Conservation (phyloP, 75 land plant species). For the Selaginella tamariscina region DNA sequence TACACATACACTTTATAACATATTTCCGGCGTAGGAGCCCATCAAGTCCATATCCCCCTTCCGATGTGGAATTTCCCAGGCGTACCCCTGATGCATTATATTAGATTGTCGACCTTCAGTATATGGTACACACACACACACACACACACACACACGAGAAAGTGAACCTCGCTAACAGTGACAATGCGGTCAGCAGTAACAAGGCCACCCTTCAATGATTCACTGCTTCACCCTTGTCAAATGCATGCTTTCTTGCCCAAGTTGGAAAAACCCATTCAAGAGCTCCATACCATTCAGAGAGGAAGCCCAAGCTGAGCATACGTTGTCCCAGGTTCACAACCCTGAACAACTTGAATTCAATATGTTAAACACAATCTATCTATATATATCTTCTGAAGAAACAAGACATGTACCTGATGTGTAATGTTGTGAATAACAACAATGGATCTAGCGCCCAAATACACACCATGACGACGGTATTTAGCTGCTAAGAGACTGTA, state of each 20-base stretch:
- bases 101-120: not conserved
- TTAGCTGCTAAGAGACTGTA: slow-evolving; percentile 8
- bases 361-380: not conserved
- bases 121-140: not conserved
- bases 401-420: slow-evolving; percentile 5
- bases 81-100: not conserved
- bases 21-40: not conserved
- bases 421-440: slow-evolving; percentile 4
- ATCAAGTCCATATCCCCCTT: slow-evolving; percentile 2
- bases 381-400: too few species aligned
- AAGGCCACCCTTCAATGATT: slow-evolving; percentile 5
- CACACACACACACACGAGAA: not conserved
- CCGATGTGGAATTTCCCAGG: slow-evolving; percentile 1
- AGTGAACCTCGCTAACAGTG: slow-evolving; percentile 3
- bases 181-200: slow-evolving; percentile 11
- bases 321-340: not conserved
- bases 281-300: slow-evolving; percentile 9
- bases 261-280: not conserved
- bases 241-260: slow-evolving; percentile 1
- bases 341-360: not conserved
- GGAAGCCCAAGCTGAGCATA: slow-evolving; percentile 4
- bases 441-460: not conserved
- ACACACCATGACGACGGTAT: slow-evolving; percentile 4
- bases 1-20: not conserved
- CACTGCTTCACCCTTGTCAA: slow-evolving; percentile 9